A percentile compares a stretch with the other conserved stretches of the same genome.
phyloP scores from a whole-genome alignment of 441 rosid genomes.

The Theobroma grandiflorum region DNA sequence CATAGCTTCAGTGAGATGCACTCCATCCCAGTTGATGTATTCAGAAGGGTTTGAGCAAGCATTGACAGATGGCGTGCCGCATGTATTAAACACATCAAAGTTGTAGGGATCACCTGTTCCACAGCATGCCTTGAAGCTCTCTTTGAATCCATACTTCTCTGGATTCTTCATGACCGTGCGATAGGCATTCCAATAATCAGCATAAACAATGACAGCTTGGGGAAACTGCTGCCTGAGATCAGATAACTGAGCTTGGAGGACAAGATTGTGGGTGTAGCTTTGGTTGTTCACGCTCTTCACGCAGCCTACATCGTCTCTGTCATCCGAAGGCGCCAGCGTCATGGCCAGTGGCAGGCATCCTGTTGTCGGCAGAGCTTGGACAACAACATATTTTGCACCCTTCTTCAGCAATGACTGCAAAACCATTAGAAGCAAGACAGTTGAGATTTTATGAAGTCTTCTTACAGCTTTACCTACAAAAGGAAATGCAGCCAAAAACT shows the following conservation, averaged over 20 bases:
- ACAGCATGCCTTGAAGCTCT: slow-evolving; percentile 83
- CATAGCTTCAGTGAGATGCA: slow-evolving; percentile 93
- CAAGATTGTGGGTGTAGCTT: slow-evolving; percentile 56
- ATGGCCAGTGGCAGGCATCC: slow-evolving; percentile 84
- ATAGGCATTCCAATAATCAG: slow-evolving; percentile 88
- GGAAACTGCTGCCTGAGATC: slow-evolving; percentile 66
- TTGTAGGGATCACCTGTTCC: slow-evolving; percentile 80
- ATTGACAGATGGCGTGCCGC: slow-evolving; percentile 56
- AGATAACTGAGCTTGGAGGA: slow-evolving; percentile 48
- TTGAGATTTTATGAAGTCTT: background rate
- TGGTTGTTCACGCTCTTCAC: slow-evolving; percentile 70
- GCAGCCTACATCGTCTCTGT: slow-evolving; percentile 79
- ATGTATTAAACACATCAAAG: slow-evolving; percentile 57
- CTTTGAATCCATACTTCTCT: slow-evolving; percentile 62
- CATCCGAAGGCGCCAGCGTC: slow-evolving; percentile 59
- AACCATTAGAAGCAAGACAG: background rate
- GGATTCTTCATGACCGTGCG: slow-evolving; percentile 57
- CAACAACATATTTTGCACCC: slow-evolving; percentile 77
- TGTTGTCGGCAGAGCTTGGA: slow-evolving; percentile 76
- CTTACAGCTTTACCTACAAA: background rate
- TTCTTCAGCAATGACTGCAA: slow-evolving; percentile 68
- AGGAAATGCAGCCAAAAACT: background rate
- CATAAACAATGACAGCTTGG: slow-evolving; percentile 57
- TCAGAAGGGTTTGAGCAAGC: slow-evolving; percentile 62
- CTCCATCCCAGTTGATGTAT: slow-evolving; percentile 95